These are phyloP conservation scores for Cyberlindnera bimundalis DNA, from an alignment of 805 yeast genomes.

Conservation along the genomic window DNA sequence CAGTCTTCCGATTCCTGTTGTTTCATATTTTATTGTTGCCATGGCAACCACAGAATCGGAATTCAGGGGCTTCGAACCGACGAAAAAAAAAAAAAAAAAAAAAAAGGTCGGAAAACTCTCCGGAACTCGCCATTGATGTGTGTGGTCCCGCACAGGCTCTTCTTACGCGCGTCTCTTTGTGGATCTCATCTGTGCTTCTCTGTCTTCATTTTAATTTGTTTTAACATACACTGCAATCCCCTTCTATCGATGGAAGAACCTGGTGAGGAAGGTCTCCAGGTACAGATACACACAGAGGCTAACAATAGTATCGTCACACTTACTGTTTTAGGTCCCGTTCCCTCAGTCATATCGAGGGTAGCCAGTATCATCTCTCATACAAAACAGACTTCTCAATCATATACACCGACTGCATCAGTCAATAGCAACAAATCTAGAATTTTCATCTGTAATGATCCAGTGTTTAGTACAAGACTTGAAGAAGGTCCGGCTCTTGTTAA, in stretches of 20 bases:
- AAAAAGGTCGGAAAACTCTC: too few species aligned
- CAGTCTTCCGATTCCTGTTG: too few species aligned
- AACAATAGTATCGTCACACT: slow-evolving; percentile 6
- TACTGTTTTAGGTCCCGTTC: slow-evolving; percentile 13
- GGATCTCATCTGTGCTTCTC: too few species aligned
- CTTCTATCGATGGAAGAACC: background rate
- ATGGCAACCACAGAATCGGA: too few species aligned
- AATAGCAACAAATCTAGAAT: slow-evolving; percentile 25
- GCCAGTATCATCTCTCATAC: slow-evolving; percentile 14
- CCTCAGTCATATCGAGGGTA: slow-evolving; percentile 14
- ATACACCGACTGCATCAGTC: slow-evolving; percentile 5
- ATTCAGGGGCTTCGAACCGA: too few species aligned
- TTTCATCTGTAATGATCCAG: slow-evolving; percentile 9
- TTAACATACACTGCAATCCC: too few species aligned
- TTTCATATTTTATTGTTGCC: too few species aligned
- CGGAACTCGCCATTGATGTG: too few species aligned
- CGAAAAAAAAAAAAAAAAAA: too few species aligned
- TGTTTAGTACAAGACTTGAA: background rate
- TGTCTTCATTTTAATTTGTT: too few species aligned
- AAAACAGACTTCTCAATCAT: slow-evolving; percentile 13
- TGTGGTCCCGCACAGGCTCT: too few species aligned
- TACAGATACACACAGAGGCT: background rate
- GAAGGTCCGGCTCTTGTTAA: slow-evolving; percentile 16
- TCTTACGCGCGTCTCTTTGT: too few species aligned
- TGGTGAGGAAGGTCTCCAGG: background rate